These are phyloP conservation scores for Fonsecaea multimorphosa DNA, from an alignment of 2,329 filamentous ascomycete genomes.

Conservation along the genomic window DNA sequence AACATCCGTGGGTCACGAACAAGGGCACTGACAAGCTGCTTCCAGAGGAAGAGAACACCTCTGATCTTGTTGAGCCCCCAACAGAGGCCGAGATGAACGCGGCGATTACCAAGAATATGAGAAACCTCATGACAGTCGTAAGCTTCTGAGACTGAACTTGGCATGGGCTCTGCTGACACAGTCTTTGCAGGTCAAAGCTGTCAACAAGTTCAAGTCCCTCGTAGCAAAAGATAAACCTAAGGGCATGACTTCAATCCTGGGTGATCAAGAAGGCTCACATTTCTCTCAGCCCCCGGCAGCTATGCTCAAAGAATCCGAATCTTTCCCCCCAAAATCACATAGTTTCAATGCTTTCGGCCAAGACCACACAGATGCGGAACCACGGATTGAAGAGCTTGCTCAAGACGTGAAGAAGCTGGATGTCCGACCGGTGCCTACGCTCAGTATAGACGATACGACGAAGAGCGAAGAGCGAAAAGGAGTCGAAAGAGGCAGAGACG, in stretches of 20 bases:
- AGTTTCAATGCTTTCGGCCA: constrained; percentile 61
- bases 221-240: constrained; percentile 63
- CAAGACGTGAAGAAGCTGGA: constrained; percentile 20
- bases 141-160: constrained; percentile 1
- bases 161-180: not conserved
- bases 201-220: constrained; percentile 82
- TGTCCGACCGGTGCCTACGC: constrained; percentile 24
- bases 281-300: constrained; percentile 64
- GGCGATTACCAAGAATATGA: constrained; percentile 89
- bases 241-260: constrained; percentile 65
- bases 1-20: constrained; percentile 92
- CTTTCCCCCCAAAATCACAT: constrained; percentile 50
- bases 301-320: constrained; percentile 49
- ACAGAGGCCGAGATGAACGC: constrained; percentile 89
- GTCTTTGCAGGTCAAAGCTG: constrained; percentile 76
- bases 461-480: constrained; percentile 9
- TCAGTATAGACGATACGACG: constrained; percentile 33
- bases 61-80: constrained; percentile 77
- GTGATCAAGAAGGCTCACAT: constrained; percentile 58
- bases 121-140: constrained; percentile 78
- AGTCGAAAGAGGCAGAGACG: not conserved
- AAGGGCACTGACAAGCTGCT: constrained; percentile 77
- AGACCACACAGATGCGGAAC: constrained; percentile 54
- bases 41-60: constrained; percentile 83
- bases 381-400: constrained; percentile 62